These are phyloP conservation scores for Albugo laibachii DNA, from an alignment of 352 stramenopile genomes.

Conservation along the genomic window DNA sequence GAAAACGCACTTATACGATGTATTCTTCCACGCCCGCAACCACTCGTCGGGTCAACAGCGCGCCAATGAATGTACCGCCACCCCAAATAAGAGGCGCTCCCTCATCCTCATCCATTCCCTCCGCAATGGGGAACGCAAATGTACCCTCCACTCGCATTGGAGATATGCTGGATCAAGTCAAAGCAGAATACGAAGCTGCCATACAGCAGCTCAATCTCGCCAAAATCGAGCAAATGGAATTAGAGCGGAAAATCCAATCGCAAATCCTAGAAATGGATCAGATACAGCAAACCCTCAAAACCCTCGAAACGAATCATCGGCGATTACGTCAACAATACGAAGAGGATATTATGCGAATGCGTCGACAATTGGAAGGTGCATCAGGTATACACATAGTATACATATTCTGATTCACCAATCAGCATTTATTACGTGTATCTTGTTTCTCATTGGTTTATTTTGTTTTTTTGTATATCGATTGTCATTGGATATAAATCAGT, in stretches of 20 bases:
- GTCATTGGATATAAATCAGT: too few relatives aligned
- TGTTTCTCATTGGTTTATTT: too few relatives aligned
- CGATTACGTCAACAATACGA: conserved; percentile 72
- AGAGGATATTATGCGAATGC: conserved; percentile 69
- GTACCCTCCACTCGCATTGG: conserved; percentile 30
- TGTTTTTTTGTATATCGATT: too few relatives aligned
- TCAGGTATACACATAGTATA: neutral
- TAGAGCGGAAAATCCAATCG: conserved; percentile 74
- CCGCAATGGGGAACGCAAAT: conserved; percentile 21
- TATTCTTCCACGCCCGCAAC: conserved; percentile 48
- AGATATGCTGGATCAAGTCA: conserved; percentile 72
- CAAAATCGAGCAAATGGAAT: conserved; percentile 78
- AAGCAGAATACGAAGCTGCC: conserved; percentile 62
- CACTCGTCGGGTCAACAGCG: conserved; percentile 33
- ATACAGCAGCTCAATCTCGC: conserved; percentile 74
- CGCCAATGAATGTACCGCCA: conserved; percentile 29
- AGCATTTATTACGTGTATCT: too few relatives aligned
- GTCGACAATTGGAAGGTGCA: conserved; percentile 52
- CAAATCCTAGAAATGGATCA: conserved; percentile 78
- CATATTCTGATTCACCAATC: too few relatives aligned
- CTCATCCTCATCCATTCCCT: conserved; percentile 15
- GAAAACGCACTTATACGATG: conserved; percentile 12
- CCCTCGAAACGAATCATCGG: conserved; percentile 60
- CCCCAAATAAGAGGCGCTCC: conserved; percentile 30
- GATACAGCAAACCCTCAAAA: conserved; percentile 75